These are phyloP conservation scores for Daldinia concentrica DNA, from an alignment of 495 filamentous ascomycete species.

Conservation along the genomic window DNA sequence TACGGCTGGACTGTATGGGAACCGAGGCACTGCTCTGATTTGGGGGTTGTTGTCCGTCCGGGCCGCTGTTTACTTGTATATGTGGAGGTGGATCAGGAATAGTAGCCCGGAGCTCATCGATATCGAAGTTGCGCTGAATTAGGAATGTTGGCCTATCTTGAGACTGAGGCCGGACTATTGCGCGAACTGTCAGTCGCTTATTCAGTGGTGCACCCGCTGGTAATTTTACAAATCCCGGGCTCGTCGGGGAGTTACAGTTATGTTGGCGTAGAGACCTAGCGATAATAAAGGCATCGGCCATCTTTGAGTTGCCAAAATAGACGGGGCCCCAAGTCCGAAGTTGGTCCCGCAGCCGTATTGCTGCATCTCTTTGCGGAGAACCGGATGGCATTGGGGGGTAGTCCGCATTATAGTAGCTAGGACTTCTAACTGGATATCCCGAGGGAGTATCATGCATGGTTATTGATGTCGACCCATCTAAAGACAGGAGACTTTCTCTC, in stretches of 20 bases:
- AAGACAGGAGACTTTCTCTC: neutral
- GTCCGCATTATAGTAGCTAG: constrained; percentile 6
- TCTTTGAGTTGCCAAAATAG: constrained; percentile 47
- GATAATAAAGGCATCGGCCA: constrained; percentile 53
- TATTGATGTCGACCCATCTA: constrained; percentile 4
- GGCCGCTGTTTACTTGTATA: neutral
- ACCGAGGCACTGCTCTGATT: constrained; percentile 11
- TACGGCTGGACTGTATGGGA: constrained; percentile 5
- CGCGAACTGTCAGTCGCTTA: constrained; percentile 55
- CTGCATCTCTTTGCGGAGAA: constrained; percentile 3
- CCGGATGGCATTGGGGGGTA: neutral
- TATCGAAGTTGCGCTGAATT: constrained; percentile 57
- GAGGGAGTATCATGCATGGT: neutral
- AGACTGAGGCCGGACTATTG: constrained; percentile 54
- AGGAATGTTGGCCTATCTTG: constrained; percentile 56
- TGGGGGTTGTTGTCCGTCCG: constrained; percentile 1
- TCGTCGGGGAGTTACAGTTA: constrained; percentile 32
- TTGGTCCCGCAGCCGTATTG: constrained; percentile 35
- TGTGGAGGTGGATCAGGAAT: constrained; percentile 41
- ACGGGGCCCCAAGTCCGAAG: constrained; percentile 48
- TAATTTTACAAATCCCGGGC: constrained; percentile 24
- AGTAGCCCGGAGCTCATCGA: constrained; percentile 54
- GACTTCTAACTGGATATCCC: constrained; percentile 1
- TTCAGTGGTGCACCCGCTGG: neutral
- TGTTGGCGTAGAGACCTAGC: constrained; percentile 50